Conservation (phyloP, 306 rosid species). For the Carpinus viminea region DNA sequence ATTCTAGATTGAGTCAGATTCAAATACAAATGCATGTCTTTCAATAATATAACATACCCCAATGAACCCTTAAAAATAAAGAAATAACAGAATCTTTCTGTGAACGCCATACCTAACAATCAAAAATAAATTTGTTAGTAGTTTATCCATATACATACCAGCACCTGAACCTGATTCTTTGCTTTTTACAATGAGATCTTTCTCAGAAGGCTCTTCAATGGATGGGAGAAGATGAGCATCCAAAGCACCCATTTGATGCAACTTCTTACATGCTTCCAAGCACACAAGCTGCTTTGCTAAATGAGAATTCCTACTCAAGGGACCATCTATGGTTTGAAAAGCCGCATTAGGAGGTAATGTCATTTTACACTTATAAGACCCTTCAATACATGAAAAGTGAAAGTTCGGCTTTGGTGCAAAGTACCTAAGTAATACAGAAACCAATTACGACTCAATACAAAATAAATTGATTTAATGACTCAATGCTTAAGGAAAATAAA, state of each 20-base stretch:
- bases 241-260: conserved; percentile 81
- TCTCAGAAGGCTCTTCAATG: conserved; percentile 43
- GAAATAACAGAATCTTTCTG: conserved; percentile 12
- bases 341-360: conserved; percentile 76
- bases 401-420: conserved; percentile 56
- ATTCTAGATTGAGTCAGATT: background rate
- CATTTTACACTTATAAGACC: conserved; percentile 54
- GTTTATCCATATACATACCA: conserved; percentile 39
- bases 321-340: conserved; percentile 69
- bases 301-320: conserved; percentile 49
- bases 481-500: conserved; percentile 19
- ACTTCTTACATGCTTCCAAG: conserved; percentile 89
- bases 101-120: conserved; percentile 4
- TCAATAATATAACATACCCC: background rate
- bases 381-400: conserved; percentile 41
- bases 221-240: conserved; percentile 77
- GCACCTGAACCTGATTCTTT: conserved; percentile 60
- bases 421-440: conserved; percentile 52
- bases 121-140: conserved; percentile 16
- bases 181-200: conserved; percentile 34
- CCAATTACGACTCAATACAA: conserved; percentile 23
- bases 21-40: background rate
- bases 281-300: conserved; percentile 77
- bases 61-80: conserved; percentile 14
- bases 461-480: conserved; percentile 1